Conservation (phyloP, 768 basidiomycete species). For the Lentinula raphanica region DNA sequence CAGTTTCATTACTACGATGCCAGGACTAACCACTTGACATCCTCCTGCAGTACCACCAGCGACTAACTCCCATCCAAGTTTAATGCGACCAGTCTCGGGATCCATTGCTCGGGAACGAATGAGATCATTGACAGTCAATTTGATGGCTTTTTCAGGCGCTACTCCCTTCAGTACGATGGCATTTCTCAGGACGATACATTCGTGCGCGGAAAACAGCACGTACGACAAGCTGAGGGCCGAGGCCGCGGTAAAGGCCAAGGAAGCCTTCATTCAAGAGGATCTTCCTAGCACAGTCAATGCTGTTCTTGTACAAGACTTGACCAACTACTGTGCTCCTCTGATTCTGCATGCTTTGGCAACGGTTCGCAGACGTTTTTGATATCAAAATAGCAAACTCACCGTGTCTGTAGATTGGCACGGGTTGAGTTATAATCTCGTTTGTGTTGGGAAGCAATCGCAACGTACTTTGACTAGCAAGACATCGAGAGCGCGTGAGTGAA, state of each 20-base stretch:
- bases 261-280: conserved; percentile 94
- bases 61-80: conserved; percentile 81
- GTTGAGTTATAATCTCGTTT: too few species aligned
- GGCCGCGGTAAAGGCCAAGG: conserved; percentile 92
- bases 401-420: conserved; percentile 43
- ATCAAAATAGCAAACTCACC: conserved; percentile 31
- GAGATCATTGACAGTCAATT: conserved; percentile 93
- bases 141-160: conserved; percentile 96
- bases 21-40: conserved; percentile 86
- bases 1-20: conserved; percentile 1
- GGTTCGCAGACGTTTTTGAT: neutral
- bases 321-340: conserved; percentile 96
- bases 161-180: conserved; percentile 57
- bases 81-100: conserved; percentile 93
- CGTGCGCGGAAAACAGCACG: conserved; percentile 13
- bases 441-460: conserved; percentile 1
- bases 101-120: conserved; percentile 81
- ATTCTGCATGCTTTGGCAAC: conserved; percentile 78
- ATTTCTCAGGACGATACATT: neutral
- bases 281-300: conserved; percentile 87
- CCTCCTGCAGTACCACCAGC: conserved; percentile 94
- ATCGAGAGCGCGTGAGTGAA: neutral
- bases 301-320: conserved; percentile 95
- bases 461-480: conserved; percentile 79
- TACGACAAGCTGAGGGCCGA: conserved; percentile 91